A percentile compares a stretch with the other conserved stretches of the same genome.
phyloP scores from a whole-genome alignment of 352 stramenopile species.

The Pythium dissimile region DNA sequence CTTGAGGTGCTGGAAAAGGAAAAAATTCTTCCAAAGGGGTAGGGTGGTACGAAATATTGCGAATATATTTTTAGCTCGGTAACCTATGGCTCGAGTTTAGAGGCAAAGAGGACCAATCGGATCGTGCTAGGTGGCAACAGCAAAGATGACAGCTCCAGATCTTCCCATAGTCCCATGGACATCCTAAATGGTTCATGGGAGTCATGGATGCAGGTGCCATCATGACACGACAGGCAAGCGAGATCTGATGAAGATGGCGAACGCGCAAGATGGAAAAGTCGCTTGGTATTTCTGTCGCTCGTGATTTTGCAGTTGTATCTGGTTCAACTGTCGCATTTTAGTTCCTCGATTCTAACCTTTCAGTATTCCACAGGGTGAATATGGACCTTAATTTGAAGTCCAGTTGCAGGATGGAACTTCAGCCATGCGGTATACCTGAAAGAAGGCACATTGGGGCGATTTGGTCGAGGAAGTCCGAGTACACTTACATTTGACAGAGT shows the following conservation, averaged over 20 bases:
- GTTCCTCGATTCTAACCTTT: neutral
- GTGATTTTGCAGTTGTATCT: too few species aligned
- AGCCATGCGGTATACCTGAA: conserved; percentile 5
- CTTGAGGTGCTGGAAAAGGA: neutral
- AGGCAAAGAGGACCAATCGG: conserved; percentile 15
- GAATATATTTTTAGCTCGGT: conserved; percentile 12
- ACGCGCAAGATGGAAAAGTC: too few species aligned
- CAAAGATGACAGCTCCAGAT: neutral
- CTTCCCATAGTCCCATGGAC: too few species aligned
- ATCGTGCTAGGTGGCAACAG: neutral
- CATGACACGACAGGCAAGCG: neutral
- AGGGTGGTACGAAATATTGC: conserved; percentile 10
- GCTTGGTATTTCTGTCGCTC: too few species aligned
- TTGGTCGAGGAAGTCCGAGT: too few species aligned
- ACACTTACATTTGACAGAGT: too few species aligned
- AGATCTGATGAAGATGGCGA: too few species aligned
- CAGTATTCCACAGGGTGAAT: conserved; percentile 1
- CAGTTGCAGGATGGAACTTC: conserved; percentile 11
- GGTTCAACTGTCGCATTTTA: too few species aligned
- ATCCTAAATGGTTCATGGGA: too few species aligned
- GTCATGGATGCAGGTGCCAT: neutral
- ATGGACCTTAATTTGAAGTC: conserved; percentile 13
- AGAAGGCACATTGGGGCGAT: too few species aligned
- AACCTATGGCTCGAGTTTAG: conserved; percentile 7
- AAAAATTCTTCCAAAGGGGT: conserved; percentile 21